Evolutionary conservation across 163 green algal genomes (phyloP).

Genomic region (Volvox carteri): DNA sequence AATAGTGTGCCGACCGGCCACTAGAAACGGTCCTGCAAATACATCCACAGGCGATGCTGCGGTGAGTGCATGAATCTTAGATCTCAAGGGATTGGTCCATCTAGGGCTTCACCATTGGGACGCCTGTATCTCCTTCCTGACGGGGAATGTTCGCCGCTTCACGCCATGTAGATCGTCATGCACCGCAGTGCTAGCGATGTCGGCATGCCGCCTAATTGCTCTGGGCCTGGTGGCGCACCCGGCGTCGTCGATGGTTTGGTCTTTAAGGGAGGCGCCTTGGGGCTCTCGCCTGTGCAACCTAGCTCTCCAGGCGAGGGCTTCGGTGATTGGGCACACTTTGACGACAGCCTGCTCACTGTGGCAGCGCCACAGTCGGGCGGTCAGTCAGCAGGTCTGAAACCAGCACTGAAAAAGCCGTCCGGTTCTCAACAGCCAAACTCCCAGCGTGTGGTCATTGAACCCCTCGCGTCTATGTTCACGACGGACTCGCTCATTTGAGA

Average conservation of each 20-base stretch:
- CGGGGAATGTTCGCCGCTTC: neutral
- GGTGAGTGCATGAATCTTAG: slow-evolving; percentile 29
- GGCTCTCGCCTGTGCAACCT: neutral
- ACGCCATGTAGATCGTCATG: neutral
- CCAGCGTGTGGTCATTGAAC: neutral
- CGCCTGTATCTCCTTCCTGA: too few species aligned
- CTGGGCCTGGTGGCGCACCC: neutral
- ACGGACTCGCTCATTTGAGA: slow-evolving; percentile 11
- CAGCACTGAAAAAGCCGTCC: slow-evolving; percentile 30
- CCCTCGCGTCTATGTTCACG: slow-evolving; percentile 2
- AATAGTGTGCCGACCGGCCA: neutral
- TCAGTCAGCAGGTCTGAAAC: slow-evolving; percentile 11
- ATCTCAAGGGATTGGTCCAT: too few species aligned
- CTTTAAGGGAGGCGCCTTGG: neutral
- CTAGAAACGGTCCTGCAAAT: neutral
- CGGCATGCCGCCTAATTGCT: neutral
- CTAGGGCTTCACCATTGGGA: too few species aligned
- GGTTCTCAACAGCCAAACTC: neutral
- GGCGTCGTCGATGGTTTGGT: neutral
- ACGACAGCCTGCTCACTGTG: neutral
- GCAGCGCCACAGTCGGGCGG: neutral
- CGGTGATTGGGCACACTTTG: slow-evolving; percentile 27
- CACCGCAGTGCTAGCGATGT: slow-evolving; percentile 28
- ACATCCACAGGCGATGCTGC: neutral
- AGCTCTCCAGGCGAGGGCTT: neutral